A percentile compares a stretch with the other conserved stretches of the same genome.
Evolutionary conservation across 306 rosid genomes (phyloP).

Genomic region (Morella rubra): DNA sequence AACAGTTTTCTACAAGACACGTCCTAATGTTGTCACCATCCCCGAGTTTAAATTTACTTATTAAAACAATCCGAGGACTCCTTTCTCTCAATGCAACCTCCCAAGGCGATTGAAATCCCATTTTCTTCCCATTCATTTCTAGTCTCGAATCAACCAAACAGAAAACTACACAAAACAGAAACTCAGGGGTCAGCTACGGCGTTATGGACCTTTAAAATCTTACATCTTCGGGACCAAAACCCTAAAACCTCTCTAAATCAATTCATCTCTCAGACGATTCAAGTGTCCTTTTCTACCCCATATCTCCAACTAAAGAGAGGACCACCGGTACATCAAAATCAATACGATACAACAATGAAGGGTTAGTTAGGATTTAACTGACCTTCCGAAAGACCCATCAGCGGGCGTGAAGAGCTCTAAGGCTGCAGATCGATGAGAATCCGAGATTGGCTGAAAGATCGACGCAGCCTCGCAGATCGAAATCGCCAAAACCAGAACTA

Average conservation of each 20-base stretch:
- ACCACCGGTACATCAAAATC: no score
- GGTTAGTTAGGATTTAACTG: background rate
- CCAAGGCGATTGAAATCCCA: background rate
- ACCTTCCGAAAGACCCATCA: slow-evolving; percentile 68
- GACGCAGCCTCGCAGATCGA: slow-evolving; percentile 56
- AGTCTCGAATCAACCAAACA: background rate
- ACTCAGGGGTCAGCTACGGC: background rate
- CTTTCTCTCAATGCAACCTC: background rate
- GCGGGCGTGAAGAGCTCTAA: slow-evolving; percentile 52
- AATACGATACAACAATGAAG: background rate
- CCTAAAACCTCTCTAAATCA: background rate
- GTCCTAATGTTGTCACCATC: background rate
- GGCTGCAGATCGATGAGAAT: slow-evolving; percentile 82
- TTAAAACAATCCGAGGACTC: background rate
- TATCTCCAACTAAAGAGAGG: background rate
- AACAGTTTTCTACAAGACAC: background rate
- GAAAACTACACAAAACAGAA: background rate
- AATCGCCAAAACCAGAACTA: slow-evolving; percentile 49
- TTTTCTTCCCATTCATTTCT: background rate
- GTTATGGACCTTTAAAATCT: background rate
- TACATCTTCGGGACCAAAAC: background rate
- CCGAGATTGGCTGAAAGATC: slow-evolving; percentile 62
- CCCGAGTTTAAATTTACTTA: background rate
- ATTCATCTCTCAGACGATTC: background rate
- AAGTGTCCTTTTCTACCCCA: background rate